A percentile compares a stretch with the other conserved stretches of the same genome.
phyloP scores from a whole-genome alignment of 345 rosid genomes.

The Moricandia moricandioides region DNA sequence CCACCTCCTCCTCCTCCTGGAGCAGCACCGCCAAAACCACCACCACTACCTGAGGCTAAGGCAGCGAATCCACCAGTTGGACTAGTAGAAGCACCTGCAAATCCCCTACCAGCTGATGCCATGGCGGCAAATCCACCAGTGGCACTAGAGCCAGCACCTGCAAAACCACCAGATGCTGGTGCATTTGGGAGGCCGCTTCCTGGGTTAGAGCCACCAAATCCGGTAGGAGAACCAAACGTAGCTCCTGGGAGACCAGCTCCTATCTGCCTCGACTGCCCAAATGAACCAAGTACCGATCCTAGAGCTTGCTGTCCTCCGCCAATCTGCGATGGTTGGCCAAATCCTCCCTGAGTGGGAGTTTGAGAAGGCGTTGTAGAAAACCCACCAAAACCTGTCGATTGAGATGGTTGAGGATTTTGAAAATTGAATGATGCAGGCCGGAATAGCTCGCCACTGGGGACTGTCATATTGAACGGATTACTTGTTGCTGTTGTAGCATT shows the following conservation, averaged over 20 bases:
- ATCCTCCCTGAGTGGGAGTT: conserved; percentile 59
- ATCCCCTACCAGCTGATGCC: conserved; percentile 59
- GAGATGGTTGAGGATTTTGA: conserved; percentile 66
- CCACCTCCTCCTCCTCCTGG: conserved; percentile 38
- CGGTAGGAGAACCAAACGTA: conserved; percentile 56
- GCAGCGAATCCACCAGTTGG: conserved; percentile 50
- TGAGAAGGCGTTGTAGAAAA: conserved; percentile 58
- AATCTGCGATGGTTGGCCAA: conserved; percentile 78
- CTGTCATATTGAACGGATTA: conserved; percentile 55
- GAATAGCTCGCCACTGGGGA: conserved; percentile 80
- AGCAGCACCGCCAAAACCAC: conserved; percentile 53
- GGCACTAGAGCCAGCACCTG: conserved; percentile 48
- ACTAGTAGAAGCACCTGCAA: conserved; percentile 42
- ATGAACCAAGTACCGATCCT: conserved; percentile 91
- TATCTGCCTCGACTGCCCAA: conserved; percentile 93
- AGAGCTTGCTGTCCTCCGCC: conserved; percentile 86
- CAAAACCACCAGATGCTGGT: conserved; percentile 57
- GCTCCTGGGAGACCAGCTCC: conserved; percentile 62
- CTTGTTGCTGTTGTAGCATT: conserved; percentile 47
- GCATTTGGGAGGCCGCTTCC: conserved; percentile 53
- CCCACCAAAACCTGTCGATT: conserved; percentile 47
- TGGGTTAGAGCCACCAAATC: conserved; percentile 40
- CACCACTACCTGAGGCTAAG: conserved; percentile 43
- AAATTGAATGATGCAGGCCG: conserved; percentile 87
- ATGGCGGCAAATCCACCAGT: conserved; percentile 48